A percentile compares a stretch with the other conserved stretches of the same genome.
phyloP scores from a whole-genome alignment of 202 grass and related monocot genomes.

The Sporobolus alterniflorus region DNA sequence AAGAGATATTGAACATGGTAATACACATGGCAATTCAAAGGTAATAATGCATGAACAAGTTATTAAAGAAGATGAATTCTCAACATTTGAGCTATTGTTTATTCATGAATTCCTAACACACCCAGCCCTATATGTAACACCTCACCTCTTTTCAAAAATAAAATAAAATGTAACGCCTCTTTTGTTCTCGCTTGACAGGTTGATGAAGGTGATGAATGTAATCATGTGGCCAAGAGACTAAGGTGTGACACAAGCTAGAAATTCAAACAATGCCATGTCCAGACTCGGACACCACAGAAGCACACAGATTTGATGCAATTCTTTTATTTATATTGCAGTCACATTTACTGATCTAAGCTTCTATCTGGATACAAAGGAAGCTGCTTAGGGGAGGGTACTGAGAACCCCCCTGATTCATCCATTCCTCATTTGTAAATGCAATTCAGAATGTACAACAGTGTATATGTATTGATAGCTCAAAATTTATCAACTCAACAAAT shows the following conservation, averaged over 20 bases:
- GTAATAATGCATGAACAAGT: constrained; percentile 43
- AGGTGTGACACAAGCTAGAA: constrained; percentile 30
- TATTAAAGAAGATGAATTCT: neutral
- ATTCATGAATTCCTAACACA: neutral
- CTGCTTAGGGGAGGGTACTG: neutral
- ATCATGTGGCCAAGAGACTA: constrained; percentile 41
- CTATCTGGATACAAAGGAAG: constrained; percentile 29
- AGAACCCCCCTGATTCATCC: constrained; percentile 7
- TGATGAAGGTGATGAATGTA: constrained; percentile 39
- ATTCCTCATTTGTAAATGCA: constrained; percentile 56
- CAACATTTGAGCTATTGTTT: neutral
- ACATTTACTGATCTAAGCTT: constrained; percentile 54
- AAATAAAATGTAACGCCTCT: neutral
- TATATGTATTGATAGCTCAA: constrained; percentile 33
- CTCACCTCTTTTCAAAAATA: no score
- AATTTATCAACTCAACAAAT: constrained; percentile 32
- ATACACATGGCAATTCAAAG: constrained; percentile 41
- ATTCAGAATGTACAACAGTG: constrained; percentile 39
- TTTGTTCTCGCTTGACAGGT: constrained; percentile 29
- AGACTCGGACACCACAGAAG: constrained; percentile 5
- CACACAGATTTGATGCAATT: constrained; percentile 43
- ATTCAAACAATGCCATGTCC: constrained; percentile 1
- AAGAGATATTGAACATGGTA: constrained; percentile 35
- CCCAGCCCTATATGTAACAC: no score
- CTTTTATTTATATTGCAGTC: constrained; percentile 53